Evolutionary conservation across 1,284 basidiomycete species (phyloP), one percentile per base, ranked within the genome.

Genomic region (Boletellus sp.): DNA sequence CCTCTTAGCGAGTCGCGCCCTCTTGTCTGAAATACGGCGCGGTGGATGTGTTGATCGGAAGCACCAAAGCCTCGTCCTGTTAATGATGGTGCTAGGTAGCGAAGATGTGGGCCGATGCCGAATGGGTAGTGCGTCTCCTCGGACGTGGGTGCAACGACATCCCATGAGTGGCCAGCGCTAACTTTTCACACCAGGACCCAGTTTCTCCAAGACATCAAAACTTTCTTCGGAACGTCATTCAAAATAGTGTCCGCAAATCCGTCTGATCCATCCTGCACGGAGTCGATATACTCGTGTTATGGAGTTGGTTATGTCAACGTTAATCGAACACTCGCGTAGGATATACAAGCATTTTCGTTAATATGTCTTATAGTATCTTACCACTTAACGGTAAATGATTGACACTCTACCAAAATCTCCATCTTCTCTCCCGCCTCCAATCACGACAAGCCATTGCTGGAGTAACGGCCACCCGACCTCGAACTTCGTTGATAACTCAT

Each of bases 61-160:
- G 50, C 93, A 96, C 66, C 96, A 99, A 68, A 80, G 79, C 42
- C 69, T 98, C n/a, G 84, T 93, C 0, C 72, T 97, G 21, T 68
- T 95, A 20, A 77, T 95, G 73, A 95, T 99, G 91, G 87, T 91
- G 1, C 73, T 98, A 8, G 94, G 95, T 7, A 94, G 92, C 52
- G 94, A 98, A 65, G 96, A 99, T 63, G 93, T 99, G 2, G 91
- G 93, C 1, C 80, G 87, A 52, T 92, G 91, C 69, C 74, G 82
- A 45, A 87, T 99, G 79, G 83, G 88, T 8, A 79, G 84, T 53
- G 83, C 94, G 7, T 92, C 89, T 4, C 67, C 79, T 14, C 77
- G 88, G 65, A 88, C 89, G 91, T 93, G 56, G 69, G 88, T 80
- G 38, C 22, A 16, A 35, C 26, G 16, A n/a, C 13, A 17, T 5